Conservation (phyloP, 768 basidiomycete species). For the Podaxis carcinomalis region DNA sequence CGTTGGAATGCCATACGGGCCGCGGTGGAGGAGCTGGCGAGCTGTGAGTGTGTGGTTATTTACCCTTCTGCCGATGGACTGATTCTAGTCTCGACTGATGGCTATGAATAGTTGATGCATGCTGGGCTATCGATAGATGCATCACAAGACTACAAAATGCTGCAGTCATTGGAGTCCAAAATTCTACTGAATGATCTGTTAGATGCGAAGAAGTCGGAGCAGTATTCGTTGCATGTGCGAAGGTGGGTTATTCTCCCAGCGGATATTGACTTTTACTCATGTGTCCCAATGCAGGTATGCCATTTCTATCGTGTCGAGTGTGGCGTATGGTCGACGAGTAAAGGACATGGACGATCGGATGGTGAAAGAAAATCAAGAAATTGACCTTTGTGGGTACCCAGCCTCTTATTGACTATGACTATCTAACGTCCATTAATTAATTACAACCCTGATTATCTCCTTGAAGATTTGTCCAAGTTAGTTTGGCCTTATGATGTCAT, state of each 20-base stretch:
- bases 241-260: slow-evolving; percentile 14
- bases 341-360: slow-evolving; percentile 19
- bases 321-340: slow-evolving; percentile 22
- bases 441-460: slow-evolving; percentile 1
- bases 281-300: slow-evolving; percentile 18
- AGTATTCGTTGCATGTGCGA: slow-evolving; percentile 16
- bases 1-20: slow-evolving; percentile 26
- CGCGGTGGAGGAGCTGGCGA: slow-evolving; percentile 29
- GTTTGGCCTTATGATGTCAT: neutral
- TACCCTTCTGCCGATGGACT: neutral
- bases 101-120: slow-evolving; percentile 20
- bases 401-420: neutral
- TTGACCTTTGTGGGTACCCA: slow-evolving; percentile 18
- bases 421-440: neutral
- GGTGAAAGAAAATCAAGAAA: slow-evolving; percentile 19
- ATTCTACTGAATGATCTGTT: slow-evolving; percentile 20
- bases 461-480: slow-evolving; percentile 9
- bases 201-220: slow-evolving; percentile 10
- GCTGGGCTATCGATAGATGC: slow-evolving; percentile 22
- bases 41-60: slow-evolving; percentile 17
- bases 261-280: neutral
- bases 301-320: slow-evolving; percentile 20
- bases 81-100: slow-evolving; percentile 4
- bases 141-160: slow-evolving; percentile 18
- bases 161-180: slow-evolving; percentile 21